A percentile compares a stretch with the other conserved stretches of the same genome.
Evolutionary conservation across 345 rosid species (phyloP).

Genomic region (Brassica incana): DNA sequence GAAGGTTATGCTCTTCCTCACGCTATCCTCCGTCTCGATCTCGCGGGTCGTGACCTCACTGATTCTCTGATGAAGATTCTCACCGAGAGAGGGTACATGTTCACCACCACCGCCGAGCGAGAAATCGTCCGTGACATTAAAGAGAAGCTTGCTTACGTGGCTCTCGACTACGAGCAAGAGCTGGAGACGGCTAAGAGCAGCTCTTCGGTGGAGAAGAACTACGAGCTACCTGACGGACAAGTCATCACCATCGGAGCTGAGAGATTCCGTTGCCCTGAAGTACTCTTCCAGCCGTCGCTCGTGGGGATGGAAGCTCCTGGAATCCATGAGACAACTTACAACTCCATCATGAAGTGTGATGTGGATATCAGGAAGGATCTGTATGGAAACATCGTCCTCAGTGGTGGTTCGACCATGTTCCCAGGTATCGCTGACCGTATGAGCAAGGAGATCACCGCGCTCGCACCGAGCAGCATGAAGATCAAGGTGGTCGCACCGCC

Average conservation of each 20-base stretch:
- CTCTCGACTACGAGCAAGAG: slow-evolving; percentile 51
- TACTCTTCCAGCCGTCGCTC: slow-evolving; percentile 50
- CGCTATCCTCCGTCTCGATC: slow-evolving; percentile 67
- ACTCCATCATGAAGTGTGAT: slow-evolving; percentile 48
- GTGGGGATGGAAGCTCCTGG: slow-evolving; percentile 55
- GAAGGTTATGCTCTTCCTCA: slow-evolving; percentile 71
- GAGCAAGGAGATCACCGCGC: slow-evolving; percentile 47
- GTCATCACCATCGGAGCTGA: slow-evolving; percentile 52
- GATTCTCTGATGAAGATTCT: slow-evolving; percentile 66
- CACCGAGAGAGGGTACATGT: slow-evolving; percentile 50
- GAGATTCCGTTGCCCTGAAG: slow-evolving; percentile 50
- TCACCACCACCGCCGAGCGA: slow-evolving; percentile 49
- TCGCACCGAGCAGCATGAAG: slow-evolving; percentile 49
- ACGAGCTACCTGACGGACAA: slow-evolving; percentile 58
- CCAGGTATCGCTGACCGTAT: slow-evolving; percentile 53
- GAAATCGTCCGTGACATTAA: slow-evolving; percentile 58
- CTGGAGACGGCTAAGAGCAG: slow-evolving; percentile 43
- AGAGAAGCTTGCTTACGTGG: slow-evolving; percentile 48
- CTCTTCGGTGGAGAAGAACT: slow-evolving; percentile 45
- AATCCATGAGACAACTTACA: slow-evolving; percentile 47
- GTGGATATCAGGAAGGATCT: slow-evolving; percentile 50
- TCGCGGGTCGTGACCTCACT: slow-evolving; percentile 63
- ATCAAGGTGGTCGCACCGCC: slow-evolving; percentile 60
- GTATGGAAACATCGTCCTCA: slow-evolving; percentile 54
- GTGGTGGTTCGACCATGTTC: slow-evolving; percentile 53